Evolutionary conservation across 169 alveolate genomes (phyloP), one percentile per base, ranked within the genome.

Genomic region (Hepatocystis sp.): DNA sequence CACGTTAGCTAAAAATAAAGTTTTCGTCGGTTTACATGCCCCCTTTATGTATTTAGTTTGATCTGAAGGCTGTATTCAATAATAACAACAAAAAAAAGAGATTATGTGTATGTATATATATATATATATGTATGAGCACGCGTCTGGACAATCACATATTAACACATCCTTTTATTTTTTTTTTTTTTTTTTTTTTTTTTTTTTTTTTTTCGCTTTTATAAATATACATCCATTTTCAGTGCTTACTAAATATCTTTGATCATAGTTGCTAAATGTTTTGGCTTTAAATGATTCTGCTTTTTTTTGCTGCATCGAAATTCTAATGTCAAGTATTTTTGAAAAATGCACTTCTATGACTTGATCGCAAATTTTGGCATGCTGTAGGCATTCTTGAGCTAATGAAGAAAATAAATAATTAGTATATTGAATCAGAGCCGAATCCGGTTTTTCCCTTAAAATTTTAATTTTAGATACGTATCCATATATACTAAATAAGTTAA

Each of bases 401-500:
- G 93, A 67, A 11, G 95, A 91, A 71, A 85, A 91, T 15, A 91
- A 44, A 21, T 91, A 81, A 51, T 66, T 67, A 4, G 91, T 55
- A 61, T 84, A 91, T 63, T 91, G 95, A 8, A 91, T 84, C 40
- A 91, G 88, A 2, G 95, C 95, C 0, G 92, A 78, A 64, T 91
- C 95, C 3, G 94, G 90, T 40, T 90, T 84, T 44, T 91, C 93
- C 11, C 92, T 44, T 27, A 91, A 67, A 30, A 91, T 91, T 84
- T 91, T 91, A 40, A 91, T 71, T 53, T 93, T 46, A 10, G 90
- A 51, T 1, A 91, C 95, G 19, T 40, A 66, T 0, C 95, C 95
- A 44, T 91, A 91, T 5, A 91, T 51, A 44, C 92, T 84, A 68
- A 91, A 91, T 36, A 91, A 52, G 66, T 91, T 91, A 55, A 91